Evolutionary conservation across 495 filamentous ascomycete genomes (phyloP).

Genomic region (Paragyromitra xinjiangensis): DNA sequence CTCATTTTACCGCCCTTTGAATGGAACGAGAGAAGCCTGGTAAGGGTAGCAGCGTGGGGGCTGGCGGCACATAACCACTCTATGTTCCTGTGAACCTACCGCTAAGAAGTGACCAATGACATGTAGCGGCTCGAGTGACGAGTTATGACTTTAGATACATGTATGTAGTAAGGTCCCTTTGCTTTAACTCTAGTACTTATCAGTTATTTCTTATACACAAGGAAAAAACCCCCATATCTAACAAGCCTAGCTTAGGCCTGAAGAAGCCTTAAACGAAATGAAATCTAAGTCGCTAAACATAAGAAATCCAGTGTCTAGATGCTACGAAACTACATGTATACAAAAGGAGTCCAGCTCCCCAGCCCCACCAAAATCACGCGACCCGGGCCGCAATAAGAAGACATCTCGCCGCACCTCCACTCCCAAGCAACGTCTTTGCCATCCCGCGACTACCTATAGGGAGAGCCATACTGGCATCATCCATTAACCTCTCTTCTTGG

Average conservation of each 20-base stretch:
- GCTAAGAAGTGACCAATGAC: no score
- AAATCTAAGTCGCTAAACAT: background rate
- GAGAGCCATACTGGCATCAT: constrained; percentile 38
- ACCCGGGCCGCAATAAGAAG: constrained; percentile 48
- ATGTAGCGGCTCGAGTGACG: background rate
- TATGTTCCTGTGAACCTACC: no score
- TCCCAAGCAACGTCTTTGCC: constrained; percentile 50
- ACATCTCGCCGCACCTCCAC: constrained; percentile 49
- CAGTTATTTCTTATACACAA: background rate
- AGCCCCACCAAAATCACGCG: background rate
- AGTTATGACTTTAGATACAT: background rate
- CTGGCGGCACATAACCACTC: no score
- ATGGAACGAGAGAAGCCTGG: no score
- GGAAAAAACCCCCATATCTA: background rate
- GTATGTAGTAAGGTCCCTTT: background rate
- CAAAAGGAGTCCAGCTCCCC: background rate
- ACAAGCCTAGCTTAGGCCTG: background rate
- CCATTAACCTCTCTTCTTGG: constrained; percentile 47
- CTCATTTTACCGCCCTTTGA: no score
- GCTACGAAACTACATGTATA: background rate
- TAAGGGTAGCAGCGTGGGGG: no score
- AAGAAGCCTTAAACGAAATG: background rate
- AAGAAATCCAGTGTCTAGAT: background rate
- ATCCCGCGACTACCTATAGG: constrained; percentile 44
- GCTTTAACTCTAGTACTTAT: background rate